Evolutionary conservation across 306 rosid genomes (phyloP), one percentile per base, ranked within the genome.

Genomic region (Senna tora): DNA sequence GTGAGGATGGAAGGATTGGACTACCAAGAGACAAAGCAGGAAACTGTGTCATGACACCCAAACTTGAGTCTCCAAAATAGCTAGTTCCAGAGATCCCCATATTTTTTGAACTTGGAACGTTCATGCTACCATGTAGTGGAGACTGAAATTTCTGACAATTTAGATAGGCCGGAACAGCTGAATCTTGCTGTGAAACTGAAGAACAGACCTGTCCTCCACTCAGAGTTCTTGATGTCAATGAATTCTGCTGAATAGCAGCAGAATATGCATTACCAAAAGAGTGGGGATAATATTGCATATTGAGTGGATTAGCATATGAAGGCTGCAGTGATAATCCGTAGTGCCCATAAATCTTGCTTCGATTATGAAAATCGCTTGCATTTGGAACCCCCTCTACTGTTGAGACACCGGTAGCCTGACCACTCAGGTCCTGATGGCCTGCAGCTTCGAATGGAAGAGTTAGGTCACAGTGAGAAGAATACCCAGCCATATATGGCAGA

Each of bases 1-100:
- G 84, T 52, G 87, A 89, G 57, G 88, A 79, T 49, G 91, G 88
- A 50, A 69, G 34, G 20, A 81, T 46, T 78, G 88, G 82, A 79
- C 84, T 79, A 33, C 82, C 81, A 66, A 61, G 77, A 73, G 89
- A 81, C 56, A 85, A 77, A 25, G 83, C 69, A 38, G 91, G 81
- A 71, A 57, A 74, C 43, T 78, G 89, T 36, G 73, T 69, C 79
- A 79, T 70, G 43, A 61, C 52, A 61, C 78, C 75, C 76, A 72
- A 65, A 75, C 57, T 65, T 39, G 77, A 50, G 73, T 56, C 66
- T 62, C 87, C 87, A 67, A 71, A 68, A 75, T 77, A 79, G 75
- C 77, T 19, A 65, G 65, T 65, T 39, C 67, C 66, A 73, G 64
- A 25, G 34, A 43, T 51, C 59, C 65, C 82, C 68, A 58, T 61